These are phyloP conservation scores for Delonix regia DNA, from an alignment of 306 rosid species.

Conservation along the genomic window DNA sequence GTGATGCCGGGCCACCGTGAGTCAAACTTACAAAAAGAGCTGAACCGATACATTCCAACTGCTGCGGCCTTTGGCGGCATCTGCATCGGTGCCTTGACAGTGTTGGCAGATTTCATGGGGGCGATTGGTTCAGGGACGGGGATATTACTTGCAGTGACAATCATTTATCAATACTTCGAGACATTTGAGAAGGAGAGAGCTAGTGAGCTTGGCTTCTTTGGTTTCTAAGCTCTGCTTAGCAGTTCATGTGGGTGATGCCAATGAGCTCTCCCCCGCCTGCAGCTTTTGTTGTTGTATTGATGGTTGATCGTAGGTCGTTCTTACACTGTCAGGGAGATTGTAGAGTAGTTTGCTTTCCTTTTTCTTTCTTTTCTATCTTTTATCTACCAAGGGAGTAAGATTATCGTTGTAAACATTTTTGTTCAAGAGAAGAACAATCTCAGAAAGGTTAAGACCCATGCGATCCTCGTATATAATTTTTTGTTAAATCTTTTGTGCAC, in stretches of 20 bases:
- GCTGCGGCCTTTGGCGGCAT: slow-evolving; percentile 77
- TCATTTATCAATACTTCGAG: slow-evolving; percentile 66
- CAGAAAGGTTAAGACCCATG: not conserved
- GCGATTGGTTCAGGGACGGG: slow-evolving; percentile 79
- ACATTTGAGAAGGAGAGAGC: slow-evolving; percentile 75
- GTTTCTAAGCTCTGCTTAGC: slow-evolving; percentile 44
- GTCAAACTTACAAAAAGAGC: slow-evolving; percentile 64
- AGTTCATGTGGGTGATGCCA: slow-evolving; percentile 29
- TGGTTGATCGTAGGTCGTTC: slow-evolving; percentile 46
- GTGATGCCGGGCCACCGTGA: slow-evolving; percentile 75
- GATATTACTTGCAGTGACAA: slow-evolving; percentile 69
- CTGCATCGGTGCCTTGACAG: slow-evolving; percentile 76
- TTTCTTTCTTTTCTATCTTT: slow-evolving; percentile 2
- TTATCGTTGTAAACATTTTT: slow-evolving; percentile 27
- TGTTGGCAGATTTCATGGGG: slow-evolving; percentile 77
- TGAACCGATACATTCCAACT: slow-evolving; percentile 69
- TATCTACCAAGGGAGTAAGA: not conserved
- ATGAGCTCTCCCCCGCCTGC: slow-evolving; percentile 31
- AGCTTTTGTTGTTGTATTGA: slow-evolving; percentile 51
- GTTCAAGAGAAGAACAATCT: no score
- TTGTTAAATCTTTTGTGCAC: no score
- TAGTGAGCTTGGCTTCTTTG: slow-evolving; percentile 73
- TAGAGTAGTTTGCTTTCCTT: slow-evolving; percentile 43
- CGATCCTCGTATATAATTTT: no score
- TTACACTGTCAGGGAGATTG: slow-evolving; percentile 44